Conservation (phyloP, 805 yeast genomes). For the Pichia rugopelliculosa region DNA sequence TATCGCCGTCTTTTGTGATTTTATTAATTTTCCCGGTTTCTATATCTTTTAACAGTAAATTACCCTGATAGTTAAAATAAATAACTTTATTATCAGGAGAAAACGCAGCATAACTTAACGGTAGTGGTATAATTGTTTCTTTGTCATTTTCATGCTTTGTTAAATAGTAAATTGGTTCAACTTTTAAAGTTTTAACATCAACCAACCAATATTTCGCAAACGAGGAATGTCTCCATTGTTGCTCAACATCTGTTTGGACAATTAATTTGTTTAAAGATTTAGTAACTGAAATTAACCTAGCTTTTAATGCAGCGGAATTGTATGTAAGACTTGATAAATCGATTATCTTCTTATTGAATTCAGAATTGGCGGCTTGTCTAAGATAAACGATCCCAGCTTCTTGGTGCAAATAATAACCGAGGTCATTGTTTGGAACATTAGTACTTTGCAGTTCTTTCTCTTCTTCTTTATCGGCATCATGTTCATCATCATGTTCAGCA, state of each 20-base stretch:
- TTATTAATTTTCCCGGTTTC: conserved; percentile 19
- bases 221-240: conserved; percentile 67
- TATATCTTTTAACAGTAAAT: conserved; percentile 44
- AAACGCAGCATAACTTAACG: conserved; percentile 49
- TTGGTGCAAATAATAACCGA: conserved; percentile 34
- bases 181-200: conserved; percentile 33
- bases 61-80: conserved; percentile 48
- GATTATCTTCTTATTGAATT: conserved; percentile 26
- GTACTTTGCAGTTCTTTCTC: too few species aligned
- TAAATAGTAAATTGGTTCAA: conserved; percentile 18
- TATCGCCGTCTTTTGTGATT: conserved; percentile 46
- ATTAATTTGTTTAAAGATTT: conserved; percentile 43
- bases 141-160: conserved; percentile 23
- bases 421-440: conserved; percentile 26
- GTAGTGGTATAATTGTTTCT: conserved; percentile 7
- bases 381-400: conserved; percentile 13
- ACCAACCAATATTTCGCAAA: conserved; percentile 55
- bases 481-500: neutral
- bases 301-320: conserved; percentile 31
- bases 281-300: conserved; percentile 39
- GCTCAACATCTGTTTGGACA: conserved; percentile 41
- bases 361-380: conserved; percentile 24
- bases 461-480: conserved; percentile 16
- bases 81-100: conserved; percentile 53
- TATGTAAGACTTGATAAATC: conserved; percentile 32